Conservation (phyloP, 805 yeast species). For the Saturnispora halmiae region DNA sequence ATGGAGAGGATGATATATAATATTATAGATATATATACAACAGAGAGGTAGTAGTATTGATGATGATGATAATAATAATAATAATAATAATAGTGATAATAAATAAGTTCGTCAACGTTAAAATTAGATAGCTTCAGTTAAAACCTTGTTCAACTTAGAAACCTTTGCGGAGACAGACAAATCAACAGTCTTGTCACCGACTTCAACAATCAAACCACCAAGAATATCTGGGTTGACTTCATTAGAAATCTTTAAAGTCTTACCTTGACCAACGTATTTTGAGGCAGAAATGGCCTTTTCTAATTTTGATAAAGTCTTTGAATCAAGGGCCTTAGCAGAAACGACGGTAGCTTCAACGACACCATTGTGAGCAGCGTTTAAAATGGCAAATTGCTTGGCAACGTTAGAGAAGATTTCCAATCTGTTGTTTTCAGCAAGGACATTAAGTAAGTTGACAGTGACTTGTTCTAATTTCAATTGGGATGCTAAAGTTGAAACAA, state of each 20-base stretch:
- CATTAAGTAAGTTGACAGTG: constrained; percentile 69
- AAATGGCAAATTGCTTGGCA: constrained; percentile 59
- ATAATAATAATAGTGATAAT: constrained; percentile 3
- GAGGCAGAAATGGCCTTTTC: constrained; percentile 72
- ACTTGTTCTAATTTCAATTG: constrained; percentile 52
- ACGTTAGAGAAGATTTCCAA: constrained; percentile 58
- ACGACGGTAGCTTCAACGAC: constrained; percentile 89
- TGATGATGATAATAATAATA: not conserved
- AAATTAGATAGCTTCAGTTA: constrained; percentile 72
- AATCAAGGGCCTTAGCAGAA: constrained; percentile 76
- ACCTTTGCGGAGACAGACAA: constrained; percentile 78
- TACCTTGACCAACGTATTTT: constrained; percentile 71
- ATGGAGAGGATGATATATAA: no score
- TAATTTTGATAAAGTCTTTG: constrained; percentile 67
- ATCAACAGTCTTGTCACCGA: constrained; percentile 95
- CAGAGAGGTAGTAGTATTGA: no score
- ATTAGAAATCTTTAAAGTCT: constrained; percentile 78
- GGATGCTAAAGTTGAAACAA: constrained; percentile 50
- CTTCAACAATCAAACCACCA: constrained; percentile 94
- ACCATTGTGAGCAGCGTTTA: constrained; percentile 86
- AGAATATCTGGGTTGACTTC: constrained; percentile 80
- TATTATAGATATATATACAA: no score
- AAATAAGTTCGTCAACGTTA: constrained; percentile 1
- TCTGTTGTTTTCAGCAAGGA: constrained; percentile 92
- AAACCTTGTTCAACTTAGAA: constrained; percentile 78